Evolutionary conservation across 106 monocot species (phyloP), one percentile per base, ranked within the genome.

Genomic region (Phalaenopsis equestris): DNA sequence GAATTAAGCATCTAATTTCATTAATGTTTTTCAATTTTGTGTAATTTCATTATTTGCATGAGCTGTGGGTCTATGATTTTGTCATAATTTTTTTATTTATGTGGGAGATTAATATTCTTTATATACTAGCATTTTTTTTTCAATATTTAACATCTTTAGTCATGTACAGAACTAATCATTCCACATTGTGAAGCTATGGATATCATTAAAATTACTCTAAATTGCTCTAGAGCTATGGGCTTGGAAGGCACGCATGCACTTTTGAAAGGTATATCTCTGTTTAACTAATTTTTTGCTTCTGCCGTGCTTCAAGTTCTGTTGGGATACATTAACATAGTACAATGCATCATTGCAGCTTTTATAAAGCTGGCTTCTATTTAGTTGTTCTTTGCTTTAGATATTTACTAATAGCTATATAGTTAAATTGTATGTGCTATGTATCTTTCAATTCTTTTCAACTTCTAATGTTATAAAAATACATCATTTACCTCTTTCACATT

Each of bases 151-250:
- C 39, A 8, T 9, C 41, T 12, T 38, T 47, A 24, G 37, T 61
- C 2, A 67, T 61, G 45, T 18, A 76, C 81, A 87, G 87, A 90
- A 73, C 58, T 90, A 67, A 84, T 82, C n/a, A 79, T 90, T 84
- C 52, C 80, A 42, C 52, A 78, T 56, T 79, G 78, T n/a, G 89
- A 90, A 81, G 86, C 89, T 80, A 2, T 41, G 45, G 78, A 80
- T 46, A 84, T 90, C 68, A 55, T 90, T 74, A 87, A 83, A 64
- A 14, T 48, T 36, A 52, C 78, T 46, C 77, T 84, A 75, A 79
- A 87, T 73, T 78, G 41, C 75, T 82, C 36, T 55, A 77, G 75
- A 75, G 42, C 79, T 49, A 81, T 61, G 79, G 75, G 78, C 30
- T 52, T 41, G 56, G 80, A 79, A 78, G 79, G 78, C 42, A 43